Evolutionary conservation across 495 filamentous ascomycete genomes (phyloP), one percentile per base, ranked within the genome.

Genomic region (Xanthoparmelia taractica): DNA sequence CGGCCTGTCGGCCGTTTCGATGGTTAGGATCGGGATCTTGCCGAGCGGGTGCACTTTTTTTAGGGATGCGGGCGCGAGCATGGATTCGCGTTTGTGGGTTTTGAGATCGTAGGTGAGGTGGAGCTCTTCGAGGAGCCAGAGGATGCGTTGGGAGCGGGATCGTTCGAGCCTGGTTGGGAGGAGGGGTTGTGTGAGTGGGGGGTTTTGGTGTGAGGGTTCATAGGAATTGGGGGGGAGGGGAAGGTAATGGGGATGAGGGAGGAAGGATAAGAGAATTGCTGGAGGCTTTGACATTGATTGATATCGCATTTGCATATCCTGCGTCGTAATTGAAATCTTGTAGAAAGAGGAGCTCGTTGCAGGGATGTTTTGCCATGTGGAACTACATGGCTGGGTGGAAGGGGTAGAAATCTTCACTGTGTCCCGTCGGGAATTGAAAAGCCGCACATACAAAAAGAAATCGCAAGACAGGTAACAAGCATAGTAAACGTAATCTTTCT

Each of bases 91-190:
- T 65, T 87, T 84, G 81, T 85, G 94, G 56, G 82, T 82, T 66
- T 90, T 83, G 58, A 96, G 73, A 59, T 89, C 82, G 76, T 93
- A 96, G 56, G 85, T 75, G 34, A 96, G 59, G n/a, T 83, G 77
- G 59, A 94, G 84, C 66, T 94, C 91, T 73, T 94, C 88, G 58
- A 96, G 83, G 47, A 97, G 84, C 91, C 90, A 96, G 50, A 93
- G 78, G 65, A 96, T 88, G 55, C 91, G 86, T 65, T 96, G 90
- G 58, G 89, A 83, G 62, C 92, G 90, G 47, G 89, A 92, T 62
- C 84, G 73, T 60, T 90, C 80, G 59, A 91, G 85, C 89, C 89
- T 90, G 23, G 45, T 8, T 6, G 43, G 40, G 38, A 52, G 57
- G 40, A 20, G 18, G 18, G 31, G 23, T n/a, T n/a, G n/a, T n/a